These are phyloP conservation scores for Prototheca stagnorum DNA, from an alignment of 163 green algal species.

Conservation along the genomic window DNA sequence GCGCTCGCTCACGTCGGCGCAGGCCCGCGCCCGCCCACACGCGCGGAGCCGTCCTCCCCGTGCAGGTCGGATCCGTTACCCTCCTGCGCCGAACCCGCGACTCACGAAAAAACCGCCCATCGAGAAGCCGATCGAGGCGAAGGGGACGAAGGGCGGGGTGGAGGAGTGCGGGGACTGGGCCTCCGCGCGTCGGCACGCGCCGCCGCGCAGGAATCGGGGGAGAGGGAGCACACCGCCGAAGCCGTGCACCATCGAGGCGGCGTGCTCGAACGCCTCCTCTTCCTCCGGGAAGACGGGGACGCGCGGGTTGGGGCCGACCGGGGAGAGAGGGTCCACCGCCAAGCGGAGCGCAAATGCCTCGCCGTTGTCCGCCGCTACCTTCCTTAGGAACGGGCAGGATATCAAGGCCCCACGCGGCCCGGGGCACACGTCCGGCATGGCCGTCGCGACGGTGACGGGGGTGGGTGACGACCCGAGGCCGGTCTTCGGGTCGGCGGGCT, in stretches of 20 bases:
- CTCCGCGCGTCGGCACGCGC: neutral
- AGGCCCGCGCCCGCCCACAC: neutral
- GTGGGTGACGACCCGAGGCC: neutral
- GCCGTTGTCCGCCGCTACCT: neutral
- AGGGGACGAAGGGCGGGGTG: constrained; percentile 2
- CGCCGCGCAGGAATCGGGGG: neutral
- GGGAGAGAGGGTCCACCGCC: neutral
- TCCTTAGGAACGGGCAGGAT: neutral
- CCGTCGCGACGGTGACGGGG: neutral
- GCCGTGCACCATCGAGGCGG: neutral
- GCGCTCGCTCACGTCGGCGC: too few relatives aligned
- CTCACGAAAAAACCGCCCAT: constrained; percentile 20
- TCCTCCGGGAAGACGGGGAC: constrained; percentile 1
- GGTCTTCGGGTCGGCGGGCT: neutral
- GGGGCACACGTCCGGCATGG: neutral
- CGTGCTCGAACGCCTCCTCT: neutral
- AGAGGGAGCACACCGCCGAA: neutral
- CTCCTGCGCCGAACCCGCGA: neutral
- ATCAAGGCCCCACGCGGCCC: neutral
- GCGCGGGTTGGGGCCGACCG: neutral
- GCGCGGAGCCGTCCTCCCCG: neutral
- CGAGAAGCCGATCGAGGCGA: constrained; percentile 46
- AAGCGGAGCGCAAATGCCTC: neutral
- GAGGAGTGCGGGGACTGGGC: neutral
- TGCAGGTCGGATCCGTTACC: neutral